Base-by-base conservation (phyloP, 768 basidiomycete species). In the Rhodotorula toruloides region DNA sequence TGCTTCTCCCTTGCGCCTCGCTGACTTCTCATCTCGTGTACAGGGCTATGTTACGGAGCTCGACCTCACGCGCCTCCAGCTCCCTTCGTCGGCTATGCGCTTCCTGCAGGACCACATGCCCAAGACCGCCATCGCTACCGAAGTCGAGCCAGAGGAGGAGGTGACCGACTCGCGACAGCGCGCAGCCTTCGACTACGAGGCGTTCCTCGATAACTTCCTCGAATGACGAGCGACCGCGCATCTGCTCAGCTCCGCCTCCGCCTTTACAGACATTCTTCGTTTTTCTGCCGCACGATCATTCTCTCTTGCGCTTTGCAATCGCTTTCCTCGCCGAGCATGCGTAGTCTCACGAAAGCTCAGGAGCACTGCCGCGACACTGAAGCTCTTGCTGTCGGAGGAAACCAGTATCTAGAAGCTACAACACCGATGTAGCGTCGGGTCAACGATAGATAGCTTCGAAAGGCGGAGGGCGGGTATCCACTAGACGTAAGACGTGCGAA, bases 1-100 rank as follows among this genome's bases (percentile, higher is more conserved):
- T 4, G 31, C 16, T 29, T 40, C 36, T 48, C 12, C 29, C 34
- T 39, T 2, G 44, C 50, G 27, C n/a, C n/a, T 21, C 50, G 58
- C 47, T 27, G 34, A 36, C 44, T 11, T 16, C 2, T 58, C 75
- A 67, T n/a, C 34, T n/a, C 31, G 22, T 27, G 8, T 39, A 4
- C 78, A 96, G 91, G 86, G 88, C 22, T 92, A 87, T 72, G 87
- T 99, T 40, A 94, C 93, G 12, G 94, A 98, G 77, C 79, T 96
- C 40, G 94, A 99, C 76, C 82, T 99, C 74, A 84, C 86, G 55
- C 79, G 92, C 58, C 90, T 91, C 31, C 84, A 87, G 65, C 81
- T 99, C 25, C 88, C 94, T 5, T 79, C 81, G 13, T 79, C 82
- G 61, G 83, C 88, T 0, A 85, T 93, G 58, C 85, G 87, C 21